Percentiles rank a stretch among this genome's conserved stretches.
phyloP scores from a whole-genome alignment of 768 basidiomycete genomes.

The Mycena amicta region DNA sequence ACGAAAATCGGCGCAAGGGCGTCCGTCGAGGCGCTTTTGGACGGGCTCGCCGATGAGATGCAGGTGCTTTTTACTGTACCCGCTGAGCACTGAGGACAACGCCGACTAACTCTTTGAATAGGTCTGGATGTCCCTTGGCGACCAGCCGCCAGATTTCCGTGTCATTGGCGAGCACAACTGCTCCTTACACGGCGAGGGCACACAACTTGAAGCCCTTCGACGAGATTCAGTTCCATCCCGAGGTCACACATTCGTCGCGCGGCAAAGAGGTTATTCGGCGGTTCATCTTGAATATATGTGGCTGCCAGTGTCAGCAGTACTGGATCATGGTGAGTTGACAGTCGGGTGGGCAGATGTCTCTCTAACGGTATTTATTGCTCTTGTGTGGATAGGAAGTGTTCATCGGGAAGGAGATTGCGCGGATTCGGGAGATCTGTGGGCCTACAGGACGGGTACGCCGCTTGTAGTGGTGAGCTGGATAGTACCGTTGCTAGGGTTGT shows the following conservation, averaged over 20 bases:
- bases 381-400: conserved; percentile 76
- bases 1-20: conserved; percentile 56
- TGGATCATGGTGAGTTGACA: conserved; percentile 97
- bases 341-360: too few species aligned
- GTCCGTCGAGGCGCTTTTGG: conserved; percentile 75
- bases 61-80: conserved; percentile 56
- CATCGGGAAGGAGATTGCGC: conserved; percentile 92
- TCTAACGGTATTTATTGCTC: conserved; percentile 9
- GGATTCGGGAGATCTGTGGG: conserved; percentile 94
- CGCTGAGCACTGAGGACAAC: too few species aligned
- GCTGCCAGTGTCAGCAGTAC: conserved; percentile 67
- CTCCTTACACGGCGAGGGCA: conserved; percentile 91
- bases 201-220: conserved; percentile 88
- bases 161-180: conserved; percentile 86
- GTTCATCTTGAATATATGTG: conserved; percentile 85
- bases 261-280: conserved; percentile 88
- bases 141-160: conserved; percentile 88
- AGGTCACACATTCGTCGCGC: conserved; percentile 91
- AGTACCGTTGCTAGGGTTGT: conserved; percentile 99
- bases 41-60: conserved; percentile 85
- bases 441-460: conserved; percentile 95
- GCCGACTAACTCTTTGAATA: conserved; percentile 79
- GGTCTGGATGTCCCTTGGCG: conserved; percentile 99
- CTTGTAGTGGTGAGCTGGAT: conserved; percentile 96
- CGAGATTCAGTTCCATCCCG: conserved; percentile 98